Evolutionary conservation across 2,329 filamentous ascomycete species (phyloP).

Genomic region (Claviceps citrina): DNA sequence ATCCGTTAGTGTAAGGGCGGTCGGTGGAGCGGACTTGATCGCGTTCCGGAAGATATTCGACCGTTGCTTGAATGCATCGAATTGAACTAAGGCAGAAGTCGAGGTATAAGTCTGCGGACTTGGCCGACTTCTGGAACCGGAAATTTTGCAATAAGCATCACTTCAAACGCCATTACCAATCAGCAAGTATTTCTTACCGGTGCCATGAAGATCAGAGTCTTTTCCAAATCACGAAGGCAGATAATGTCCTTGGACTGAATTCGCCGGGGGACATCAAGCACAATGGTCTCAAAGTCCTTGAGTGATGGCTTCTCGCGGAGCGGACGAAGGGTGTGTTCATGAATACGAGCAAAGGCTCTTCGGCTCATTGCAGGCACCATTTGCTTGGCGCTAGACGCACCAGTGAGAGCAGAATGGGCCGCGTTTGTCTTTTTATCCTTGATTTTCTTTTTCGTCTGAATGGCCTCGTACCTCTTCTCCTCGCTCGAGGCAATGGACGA

Average conservation of each 20-base stretch:
- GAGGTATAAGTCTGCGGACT: slow-evolving; percentile 56
- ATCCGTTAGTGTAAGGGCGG: slow-evolving; percentile 84
- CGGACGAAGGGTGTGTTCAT: slow-evolving; percentile 63
- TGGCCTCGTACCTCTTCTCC: slow-evolving; percentile 34
- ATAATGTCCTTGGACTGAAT: slow-evolving; percentile 76
- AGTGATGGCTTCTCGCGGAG: slow-evolving; percentile 58
- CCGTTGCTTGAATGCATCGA: slow-evolving; percentile 76
- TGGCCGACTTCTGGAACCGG: slow-evolving; percentile 65
- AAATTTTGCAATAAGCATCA: slow-evolving; percentile 56
- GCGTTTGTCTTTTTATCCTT: slow-evolving; percentile 18
- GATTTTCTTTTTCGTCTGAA: slow-evolving; percentile 18
- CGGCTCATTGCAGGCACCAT: slow-evolving; percentile 48
- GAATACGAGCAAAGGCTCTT: slow-evolving; percentile 61
- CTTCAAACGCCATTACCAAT: slow-evolving; percentile 41
- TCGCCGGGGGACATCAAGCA: slow-evolving; percentile 62
- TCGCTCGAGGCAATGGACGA: slow-evolving; percentile 56
- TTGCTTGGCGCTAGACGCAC: slow-evolving; percentile 30
- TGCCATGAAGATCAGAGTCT: slow-evolving; percentile 79
- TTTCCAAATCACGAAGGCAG: slow-evolving; percentile 85
- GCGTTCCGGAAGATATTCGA: slow-evolving; percentile 69
- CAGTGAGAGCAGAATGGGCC: slow-evolving; percentile 43
- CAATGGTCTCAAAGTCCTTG: slow-evolving; percentile 66
- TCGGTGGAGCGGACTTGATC: slow-evolving; percentile 76
- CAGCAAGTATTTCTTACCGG: too few relatives aligned
- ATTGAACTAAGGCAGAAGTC: slow-evolving; percentile 84